A percentile compares a stretch with the other conserved stretches of the same genome.
Evolutionary conservation across 148 eudicot species (phyloP).

Genomic region (Rhododendron ferrugineum): DNA sequence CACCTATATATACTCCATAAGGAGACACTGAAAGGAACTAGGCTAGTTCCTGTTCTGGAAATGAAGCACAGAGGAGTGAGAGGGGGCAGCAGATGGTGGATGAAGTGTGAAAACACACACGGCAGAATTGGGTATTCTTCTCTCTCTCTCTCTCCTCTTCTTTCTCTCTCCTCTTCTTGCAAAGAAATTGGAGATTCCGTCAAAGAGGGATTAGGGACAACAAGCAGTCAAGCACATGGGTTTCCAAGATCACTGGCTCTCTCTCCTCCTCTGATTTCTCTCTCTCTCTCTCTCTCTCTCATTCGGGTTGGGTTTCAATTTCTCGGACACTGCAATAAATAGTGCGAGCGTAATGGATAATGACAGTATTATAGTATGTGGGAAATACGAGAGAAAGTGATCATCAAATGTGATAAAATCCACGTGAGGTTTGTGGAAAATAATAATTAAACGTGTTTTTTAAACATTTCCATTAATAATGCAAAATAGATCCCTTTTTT

Average conservation of each 20-base stretch:
- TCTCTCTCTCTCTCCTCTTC: not conserved
- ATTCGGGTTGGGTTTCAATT: not conserved
- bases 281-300: not conserved
- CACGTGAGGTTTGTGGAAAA: not conserved
- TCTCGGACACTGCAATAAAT: not conserved
- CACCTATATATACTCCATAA: not conserved
- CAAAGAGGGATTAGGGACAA: not conserved
- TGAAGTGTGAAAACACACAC: not conserved
- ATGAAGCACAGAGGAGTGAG: not conserved
- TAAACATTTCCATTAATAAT: not conserved
- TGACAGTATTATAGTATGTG: not conserved
- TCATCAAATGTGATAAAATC: not conserved
- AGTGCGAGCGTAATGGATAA: not conserved
- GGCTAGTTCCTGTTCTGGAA: not conserved
- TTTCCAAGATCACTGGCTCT: not conserved
- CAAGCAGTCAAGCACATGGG: not conserved
- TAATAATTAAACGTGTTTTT: not conserved
- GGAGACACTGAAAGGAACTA: not conserved
- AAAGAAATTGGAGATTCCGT: slow-evolving; percentile 9
- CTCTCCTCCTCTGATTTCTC: not conserved
- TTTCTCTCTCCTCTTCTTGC: not conserved
- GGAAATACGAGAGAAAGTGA: not conserved
- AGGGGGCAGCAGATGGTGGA: not conserved
- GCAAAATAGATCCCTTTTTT: too few relatives aligned
- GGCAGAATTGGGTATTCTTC: not conserved